Conservation (phyloP, 2,329 filamentous ascomycete species). For the Clonostachys byssicola region DNA sequence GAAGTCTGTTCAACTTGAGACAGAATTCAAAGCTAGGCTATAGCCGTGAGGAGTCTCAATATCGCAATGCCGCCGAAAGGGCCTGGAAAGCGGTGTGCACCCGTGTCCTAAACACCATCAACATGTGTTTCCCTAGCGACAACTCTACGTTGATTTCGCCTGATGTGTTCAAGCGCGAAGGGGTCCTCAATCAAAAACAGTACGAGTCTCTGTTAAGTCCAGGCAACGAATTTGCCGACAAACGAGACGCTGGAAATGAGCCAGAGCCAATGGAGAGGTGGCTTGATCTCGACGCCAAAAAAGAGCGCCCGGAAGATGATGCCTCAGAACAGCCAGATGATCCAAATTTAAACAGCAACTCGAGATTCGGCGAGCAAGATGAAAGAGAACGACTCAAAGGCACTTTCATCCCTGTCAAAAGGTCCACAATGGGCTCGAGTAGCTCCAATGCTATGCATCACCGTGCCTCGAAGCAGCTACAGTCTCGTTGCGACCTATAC, state of each 20-base stretch:
- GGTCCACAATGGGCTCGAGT: too few species aligned
- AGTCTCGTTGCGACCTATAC: conserved; percentile 44
- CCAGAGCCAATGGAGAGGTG: background rate
- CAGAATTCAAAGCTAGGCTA: conserved; percentile 8
- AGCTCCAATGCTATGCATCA: too few species aligned
- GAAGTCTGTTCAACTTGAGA: conserved; percentile 63
- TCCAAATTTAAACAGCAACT: too few species aligned
- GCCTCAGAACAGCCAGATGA: too few species aligned
- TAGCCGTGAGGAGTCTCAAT: background rate
- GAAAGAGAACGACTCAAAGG: conserved; percentile 50
- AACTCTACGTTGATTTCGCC: background rate
- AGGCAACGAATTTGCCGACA: too few species aligned
- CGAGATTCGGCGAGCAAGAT: conserved; percentile 4
- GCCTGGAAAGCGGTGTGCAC: background rate
- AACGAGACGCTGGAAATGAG: too few species aligned
- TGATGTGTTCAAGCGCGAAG: background rate
- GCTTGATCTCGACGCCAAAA: background rate
- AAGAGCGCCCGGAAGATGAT: background rate
- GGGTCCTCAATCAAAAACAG: background rate
- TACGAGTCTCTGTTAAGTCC: background rate
- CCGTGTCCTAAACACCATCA: background rate
- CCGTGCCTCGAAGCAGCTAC: too few species aligned
- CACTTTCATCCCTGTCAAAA: conserved; percentile 24
- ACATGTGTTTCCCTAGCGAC: background rate
- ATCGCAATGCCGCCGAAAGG: background rate